Evolutionary conservation across 2,329 filamentous ascomycete species (phyloP), one percentile per base, ranked within the genome.

Genomic region (Ophiostoma sp.): DNA sequence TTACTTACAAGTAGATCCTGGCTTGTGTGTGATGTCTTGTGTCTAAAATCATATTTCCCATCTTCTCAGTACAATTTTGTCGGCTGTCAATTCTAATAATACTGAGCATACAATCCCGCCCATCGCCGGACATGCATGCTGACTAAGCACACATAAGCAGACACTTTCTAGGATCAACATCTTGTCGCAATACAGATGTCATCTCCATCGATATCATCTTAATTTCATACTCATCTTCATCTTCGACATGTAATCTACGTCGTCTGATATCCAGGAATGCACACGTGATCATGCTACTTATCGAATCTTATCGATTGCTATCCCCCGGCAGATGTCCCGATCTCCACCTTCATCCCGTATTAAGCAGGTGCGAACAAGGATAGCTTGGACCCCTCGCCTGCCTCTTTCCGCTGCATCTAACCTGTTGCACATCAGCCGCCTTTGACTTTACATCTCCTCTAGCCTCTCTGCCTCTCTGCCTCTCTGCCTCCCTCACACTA

Each of bases 321-420:
- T 27, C n/a, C 20, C 10, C 52, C 52, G 52, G 52, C 52, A 57
- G 20, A 57, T 57, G n/a, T 27, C 52, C n/a, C 52, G n/a, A 57
- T 57, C 52, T 57, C 52, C 52, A 57, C 52, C 23, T 57, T 57
- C 52, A 57, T 27, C 52, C 52, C 52, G 52, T 27, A 57, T 27
- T 31, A 57, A 57, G 52, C 52, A 57, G 52, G 52, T 57, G 52
- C 23, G 52, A 57, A 57, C 52, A 57, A 57, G 52, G 52, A 31
- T 57, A 23, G 52, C 23, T 27, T 23, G 23, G 52, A 27, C 52
- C 52, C 52, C 52, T 57, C 48, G 48, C 23, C 52, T 57, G 52
- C 52, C n/a, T 57, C 52, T 31, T 13, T 57, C 52, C 52, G 52
- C 44, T 57, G n/a, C 52, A 57, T 57, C 44, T 48, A 48, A 20